These are phyloP conservation scores for Trichoderma arundinaceum DNA, from an alignment of 2,329 filamentous ascomycete genomes.

Conservation along the genomic window DNA sequence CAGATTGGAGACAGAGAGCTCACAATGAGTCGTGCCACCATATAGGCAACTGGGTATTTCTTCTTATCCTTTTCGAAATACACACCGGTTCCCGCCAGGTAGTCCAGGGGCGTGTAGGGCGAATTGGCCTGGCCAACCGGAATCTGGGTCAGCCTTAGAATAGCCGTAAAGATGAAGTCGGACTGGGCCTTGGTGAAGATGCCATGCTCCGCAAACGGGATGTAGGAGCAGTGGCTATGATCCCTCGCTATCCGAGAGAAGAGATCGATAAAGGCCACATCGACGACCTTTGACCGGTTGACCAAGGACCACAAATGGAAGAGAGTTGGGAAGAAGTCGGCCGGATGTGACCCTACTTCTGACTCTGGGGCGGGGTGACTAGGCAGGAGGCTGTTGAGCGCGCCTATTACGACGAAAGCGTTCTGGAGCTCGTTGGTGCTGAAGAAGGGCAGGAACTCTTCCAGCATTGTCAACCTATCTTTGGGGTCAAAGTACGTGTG, in stretches of 20 bases:
- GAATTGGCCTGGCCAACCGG: slow-evolving; percentile 95
- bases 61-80: slow-evolving; percentile 92
- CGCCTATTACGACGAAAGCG: slow-evolving; percentile 88
- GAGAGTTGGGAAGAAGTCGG: slow-evolving; percentile 87
- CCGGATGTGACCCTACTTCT: slow-evolving; percentile 78
- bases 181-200: slow-evolving; percentile 94
- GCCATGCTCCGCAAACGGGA: slow-evolving; percentile 83
- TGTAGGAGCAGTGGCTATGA: slow-evolving; percentile 73
- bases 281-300: slow-evolving; percentile 84
- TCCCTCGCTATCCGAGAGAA: slow-evolving; percentile 88
- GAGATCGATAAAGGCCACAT: slow-evolving; percentile 86
- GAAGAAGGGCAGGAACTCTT: slow-evolving; percentile 84
- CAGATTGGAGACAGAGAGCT: slow-evolving; percentile 90
- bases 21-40: slow-evolving; percentile 90
- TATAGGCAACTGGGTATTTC: slow-evolving; percentile 89
- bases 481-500: slow-evolving; percentile 91
- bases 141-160: slow-evolving; percentile 88
- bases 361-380: slow-evolving; percentile 77
- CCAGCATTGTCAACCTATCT: slow-evolving; percentile 80
- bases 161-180: slow-evolving; percentile 88
- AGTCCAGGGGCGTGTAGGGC: slow-evolving; percentile 85
- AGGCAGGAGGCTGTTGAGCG: slow-evolving; percentile 86
- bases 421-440: slow-evolving; percentile 91
- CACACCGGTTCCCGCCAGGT: slow-evolving; percentile 79
- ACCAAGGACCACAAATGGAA: slow-evolving; percentile 97